Evolutionary conservation across 2,329 filamentous ascomycete genomes (phyloP).

Genomic region (Paracorniculantispora psalliotae): DNA sequence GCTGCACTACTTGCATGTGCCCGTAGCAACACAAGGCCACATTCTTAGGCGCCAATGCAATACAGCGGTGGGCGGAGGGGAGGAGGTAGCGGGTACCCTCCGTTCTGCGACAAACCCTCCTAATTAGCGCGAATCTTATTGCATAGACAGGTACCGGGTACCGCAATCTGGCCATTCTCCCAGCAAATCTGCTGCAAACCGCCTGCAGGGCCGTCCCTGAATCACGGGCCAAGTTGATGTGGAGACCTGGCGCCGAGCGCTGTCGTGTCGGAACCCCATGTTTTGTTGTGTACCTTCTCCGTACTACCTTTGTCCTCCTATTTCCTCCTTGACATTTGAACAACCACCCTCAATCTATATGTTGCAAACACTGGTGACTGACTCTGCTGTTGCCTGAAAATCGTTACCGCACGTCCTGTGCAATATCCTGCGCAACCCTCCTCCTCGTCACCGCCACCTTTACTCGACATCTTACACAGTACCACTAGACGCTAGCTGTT

Average conservation of each 20-base stretch:
- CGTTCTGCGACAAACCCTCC: no score
- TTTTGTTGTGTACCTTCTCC: conserved; percentile 9
- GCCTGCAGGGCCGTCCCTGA: conserved; percentile 4
- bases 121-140: background rate
- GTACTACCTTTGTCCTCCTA: conserved; percentile 11
- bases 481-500: conserved; percentile 10
- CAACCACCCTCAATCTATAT: background rate
- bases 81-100: conserved; percentile 3
- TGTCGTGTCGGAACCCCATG: conserved; percentile 13
- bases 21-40: conserved; percentile 10
- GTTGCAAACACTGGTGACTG: background rate
- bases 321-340: conserved; percentile 8
- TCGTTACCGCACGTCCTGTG: conserved; percentile 6
- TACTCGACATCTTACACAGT: conserved; percentile 6
- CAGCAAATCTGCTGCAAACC: conserved; percentile 1
- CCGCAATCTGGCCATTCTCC: background rate
- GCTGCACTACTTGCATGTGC: conserved; percentile 2
- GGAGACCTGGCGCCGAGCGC: conserved; percentile 6
- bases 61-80: background rate
- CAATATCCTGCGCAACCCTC: background rate
- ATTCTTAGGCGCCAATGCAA: conserved; percentile 6
- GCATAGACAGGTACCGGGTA: background rate
- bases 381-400: conserved; percentile 1
- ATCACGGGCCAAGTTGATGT: conserved; percentile 12
- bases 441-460: background rate